Conservation (phyloP, 352 stramenopile species). For the Pythium dissimile region DNA sequence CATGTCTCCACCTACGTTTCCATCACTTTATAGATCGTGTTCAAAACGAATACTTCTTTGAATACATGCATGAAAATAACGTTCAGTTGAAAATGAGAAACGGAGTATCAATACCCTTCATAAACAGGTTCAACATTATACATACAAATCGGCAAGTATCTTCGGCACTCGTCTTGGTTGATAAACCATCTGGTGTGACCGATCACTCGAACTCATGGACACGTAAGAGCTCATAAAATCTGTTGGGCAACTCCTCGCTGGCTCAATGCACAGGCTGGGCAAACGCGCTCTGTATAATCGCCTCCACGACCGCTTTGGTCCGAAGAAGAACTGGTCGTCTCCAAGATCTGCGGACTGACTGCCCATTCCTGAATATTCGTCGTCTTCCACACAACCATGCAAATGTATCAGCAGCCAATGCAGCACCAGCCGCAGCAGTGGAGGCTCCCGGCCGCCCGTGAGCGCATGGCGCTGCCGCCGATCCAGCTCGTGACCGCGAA, state of each 20-base stretch:
- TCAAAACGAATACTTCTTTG: no score
- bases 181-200: constrained; percentile 6
- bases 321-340: neutral
- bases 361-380: constrained; percentile 4
- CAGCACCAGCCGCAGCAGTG: constrained; percentile 10
- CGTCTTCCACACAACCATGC: constrained; percentile 6
- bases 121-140: no score
- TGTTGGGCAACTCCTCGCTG: constrained; percentile 5
- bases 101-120: no score
- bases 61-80: no score
- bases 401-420: constrained; percentile 12
- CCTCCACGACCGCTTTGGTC: no score
- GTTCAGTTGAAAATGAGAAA: no score
- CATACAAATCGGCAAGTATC: no score
- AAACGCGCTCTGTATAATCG: constrained; percentile 15
- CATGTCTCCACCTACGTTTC: no score
- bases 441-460: constrained; percentile 22
- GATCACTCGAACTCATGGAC: constrained; percentile 14
- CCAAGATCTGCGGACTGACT: neutral
- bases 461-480: constrained; percentile 58
- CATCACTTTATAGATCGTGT: no score
- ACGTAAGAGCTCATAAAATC: neutral
- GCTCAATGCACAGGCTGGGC: constrained; percentile 2
- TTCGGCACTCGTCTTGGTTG: no score
- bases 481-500: constrained; percentile 26